These are phyloP conservation scores for Leavenworthia alabamica DNA, from an alignment of 345 rosid genomes.

Conservation along the genomic window DNA sequence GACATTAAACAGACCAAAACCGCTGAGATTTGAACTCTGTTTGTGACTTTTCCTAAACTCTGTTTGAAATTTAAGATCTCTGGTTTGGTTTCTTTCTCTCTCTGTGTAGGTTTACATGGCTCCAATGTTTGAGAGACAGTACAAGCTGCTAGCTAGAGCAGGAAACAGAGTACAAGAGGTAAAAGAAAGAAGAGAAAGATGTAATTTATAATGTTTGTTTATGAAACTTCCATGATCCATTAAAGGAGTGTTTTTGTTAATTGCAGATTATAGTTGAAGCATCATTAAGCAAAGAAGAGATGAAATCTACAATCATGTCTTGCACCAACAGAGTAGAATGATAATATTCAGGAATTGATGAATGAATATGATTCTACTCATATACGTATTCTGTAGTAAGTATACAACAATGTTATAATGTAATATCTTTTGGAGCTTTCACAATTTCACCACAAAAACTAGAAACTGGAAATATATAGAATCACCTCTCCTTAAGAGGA, in stretches of 20 bases:
- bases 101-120: constrained; percentile 76
- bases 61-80: not conserved
- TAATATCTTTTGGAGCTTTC: too few relatives aligned
- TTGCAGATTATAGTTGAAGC: constrained; percentile 74
- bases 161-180: constrained; percentile 98
- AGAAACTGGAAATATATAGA: too few relatives aligned
- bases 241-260: not conserved
- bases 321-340: constrained; percentile 72
- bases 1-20: not conserved
- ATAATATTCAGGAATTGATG: not conserved
- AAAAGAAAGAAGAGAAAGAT: constrained; percentile 19
- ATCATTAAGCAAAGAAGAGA: constrained; percentile 64
- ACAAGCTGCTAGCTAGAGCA: constrained; percentile 86
- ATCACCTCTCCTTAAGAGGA: too few relatives aligned
- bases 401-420: not conserved
- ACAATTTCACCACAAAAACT: too few relatives aligned
- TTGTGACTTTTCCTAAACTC: not conserved
- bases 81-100: not conserved
- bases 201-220: not conserved
- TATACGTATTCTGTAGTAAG: not conserved
- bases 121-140: constrained; percentile 74
- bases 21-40: not conserved
- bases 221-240: not conserved
- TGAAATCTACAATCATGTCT: constrained; percentile 66
- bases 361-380: constrained; percentile 20